A percentile compares a stretch with the other conserved stretches of the same genome.
These are phyloP conservation scores for Cunninghamia lanceolata DNA, from an alignment of 75 land plant species.

Conservation along the genomic window DNA sequence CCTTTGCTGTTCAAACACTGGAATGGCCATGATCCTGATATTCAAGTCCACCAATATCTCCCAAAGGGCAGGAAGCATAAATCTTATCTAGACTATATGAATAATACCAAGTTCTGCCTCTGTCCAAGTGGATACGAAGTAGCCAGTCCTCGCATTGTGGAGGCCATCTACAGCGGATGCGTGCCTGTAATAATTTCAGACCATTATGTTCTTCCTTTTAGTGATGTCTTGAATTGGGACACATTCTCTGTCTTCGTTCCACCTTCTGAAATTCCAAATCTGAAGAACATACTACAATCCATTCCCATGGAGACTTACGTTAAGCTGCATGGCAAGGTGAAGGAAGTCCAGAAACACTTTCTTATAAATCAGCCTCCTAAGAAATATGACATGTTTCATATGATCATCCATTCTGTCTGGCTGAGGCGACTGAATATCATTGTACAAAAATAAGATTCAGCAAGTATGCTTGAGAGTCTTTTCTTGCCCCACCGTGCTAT, in stretches of 20 bases:
- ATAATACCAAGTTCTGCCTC: slow-evolving; percentile 49
- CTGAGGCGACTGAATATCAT: slow-evolving; percentile 35
- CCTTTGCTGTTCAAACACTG: slow-evolving; percentile 48
- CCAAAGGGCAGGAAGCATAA: slow-evolving; percentile 13
- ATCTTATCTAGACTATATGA: slow-evolving; percentile 50
- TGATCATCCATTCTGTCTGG: slow-evolving; percentile 55
- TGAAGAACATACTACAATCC: slow-evolving; percentile 39
- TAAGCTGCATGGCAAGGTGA: slow-evolving; percentile 37
- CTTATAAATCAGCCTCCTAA: slow-evolving; percentile 36
- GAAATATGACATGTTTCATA: slow-evolving; percentile 47
- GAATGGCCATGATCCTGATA: slow-evolving; percentile 40
- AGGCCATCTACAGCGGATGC: slow-evolving; percentile 65
- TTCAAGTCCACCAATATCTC: slow-evolving; percentile 40
- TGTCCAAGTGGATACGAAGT: slow-evolving; percentile 78
- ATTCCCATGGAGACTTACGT: slow-evolving; percentile 31
- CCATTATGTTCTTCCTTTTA: slow-evolving; percentile 59
- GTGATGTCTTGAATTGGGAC: slow-evolving; percentile 59
- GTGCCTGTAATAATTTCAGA: slow-evolving; percentile 64
- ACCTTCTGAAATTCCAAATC: slow-evolving; percentile 38
- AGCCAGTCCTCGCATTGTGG: slow-evolving; percentile 69
- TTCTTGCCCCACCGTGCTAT: no score
- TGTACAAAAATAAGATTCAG: background rate
- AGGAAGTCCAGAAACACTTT: slow-evolving; percentile 42
- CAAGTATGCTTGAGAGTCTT: background rate
- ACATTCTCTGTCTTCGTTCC: slow-evolving; percentile 44